Evolutionary conservation across 257 asterid genomes (phyloP).

Genomic region (Fraxinus pennsylvanica): DNA sequence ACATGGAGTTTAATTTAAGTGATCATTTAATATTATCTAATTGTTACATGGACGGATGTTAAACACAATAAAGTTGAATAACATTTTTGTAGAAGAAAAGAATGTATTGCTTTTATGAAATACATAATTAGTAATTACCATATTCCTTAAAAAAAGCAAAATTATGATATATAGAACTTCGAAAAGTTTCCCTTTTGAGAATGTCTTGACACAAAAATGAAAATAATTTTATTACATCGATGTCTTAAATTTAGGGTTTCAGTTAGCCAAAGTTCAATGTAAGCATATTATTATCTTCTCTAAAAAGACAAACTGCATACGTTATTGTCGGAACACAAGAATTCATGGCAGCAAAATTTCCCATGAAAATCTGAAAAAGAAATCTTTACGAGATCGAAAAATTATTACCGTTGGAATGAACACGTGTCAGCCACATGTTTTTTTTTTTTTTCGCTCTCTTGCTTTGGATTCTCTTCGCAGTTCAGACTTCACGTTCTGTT

Average conservation of each 20-base stretch:
- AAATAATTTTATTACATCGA: neutral
- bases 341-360: neutral
- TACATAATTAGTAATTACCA: too few species aligned
- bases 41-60: too few species aligned
- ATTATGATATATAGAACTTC: neutral
- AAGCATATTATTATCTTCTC: neutral
- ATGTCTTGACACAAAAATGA: neutral
- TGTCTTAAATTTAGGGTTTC: neutral
- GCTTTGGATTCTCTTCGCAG: conserved; percentile 53
- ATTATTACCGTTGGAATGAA: conserved; percentile 60
- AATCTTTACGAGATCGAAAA: conserved; percentile 22
- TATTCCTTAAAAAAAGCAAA: too few species aligned
- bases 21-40: too few species aligned
- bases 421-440: conserved; percentile 64
- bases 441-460: conserved; percentile 18
- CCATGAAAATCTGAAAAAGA: conserved; percentile 2
- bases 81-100: too few species aligned
- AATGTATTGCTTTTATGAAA: too few species aligned
- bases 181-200: neutral
- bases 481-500: neutral
- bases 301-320: conserved; percentile 21
- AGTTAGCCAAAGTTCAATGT: too few species aligned
- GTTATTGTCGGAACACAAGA: neutral
- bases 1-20: too few species aligned
- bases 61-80: too few species aligned